Evolutionary conservation across 2,329 filamentous ascomycete species (phyloP), one percentile per base, ranked within the genome.

Genomic region (Alternaria arbusti): DNA sequence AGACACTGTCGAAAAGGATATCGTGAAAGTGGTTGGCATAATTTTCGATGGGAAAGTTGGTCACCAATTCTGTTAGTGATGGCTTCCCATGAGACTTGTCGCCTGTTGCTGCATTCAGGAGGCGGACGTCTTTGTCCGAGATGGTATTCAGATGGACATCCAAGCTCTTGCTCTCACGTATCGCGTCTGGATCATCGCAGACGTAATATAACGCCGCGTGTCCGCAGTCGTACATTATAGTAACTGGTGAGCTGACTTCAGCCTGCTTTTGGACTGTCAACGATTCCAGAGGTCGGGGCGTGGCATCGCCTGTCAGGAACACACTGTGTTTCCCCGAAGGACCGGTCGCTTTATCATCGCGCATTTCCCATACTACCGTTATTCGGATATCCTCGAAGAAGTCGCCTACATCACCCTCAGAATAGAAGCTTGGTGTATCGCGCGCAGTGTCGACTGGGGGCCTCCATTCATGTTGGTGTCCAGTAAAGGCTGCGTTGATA

Each of bases 121-220:
- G 8, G 3, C 59, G 28, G 0, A 63, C 10, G 12, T 63, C 57
- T 15, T 57, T 20, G 23, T 63, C 26, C 9, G 44, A 57, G n/a
- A 59, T 40, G 5, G 28, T 59, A 26, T 64, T 65, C 36, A 67
- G 43, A 36, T 67, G 61, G 17, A 71, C 62, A 45, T 67, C 59
- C 23, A 65, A 45, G n/a, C 36, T 64, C 13, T 61, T 57, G 30
- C 65, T 60, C 15, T 56, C 30, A 11, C 64, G 64, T 8, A 64
- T 32, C 5, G 50, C 62, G 9, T 52, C 57, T 9, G 57, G 23
- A 50, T 61, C 46, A 17, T 61, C 46, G 25, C 65, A 59, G 15
- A 69, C 52, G 23, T 70, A 69, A 20, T 57, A 62, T n/a, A 69
- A 52, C 11, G 62, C 57, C 8, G 61, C 67, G 44, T 56, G 50